A percentile compares a stretch with the other conserved stretches of the same genome.
phyloP scores from a whole-genome alignment of 257 asterid species.

The Eucommia ulmoides region DNA sequence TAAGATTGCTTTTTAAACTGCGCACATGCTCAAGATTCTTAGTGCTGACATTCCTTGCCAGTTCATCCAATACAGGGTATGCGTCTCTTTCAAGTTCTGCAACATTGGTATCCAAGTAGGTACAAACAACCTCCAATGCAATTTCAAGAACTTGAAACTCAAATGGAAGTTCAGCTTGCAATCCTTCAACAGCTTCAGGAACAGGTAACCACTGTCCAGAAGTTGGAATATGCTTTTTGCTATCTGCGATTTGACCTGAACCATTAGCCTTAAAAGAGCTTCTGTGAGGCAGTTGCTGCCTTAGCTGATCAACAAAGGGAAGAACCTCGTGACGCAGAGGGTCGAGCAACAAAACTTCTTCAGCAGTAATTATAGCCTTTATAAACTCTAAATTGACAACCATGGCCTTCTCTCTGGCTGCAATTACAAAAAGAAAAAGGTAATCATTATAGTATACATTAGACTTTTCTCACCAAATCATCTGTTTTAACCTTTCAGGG shows the following conservation, averaged over 20 bases:
- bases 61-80: conserved; percentile 89
- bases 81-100: conserved; percentile 91
- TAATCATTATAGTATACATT: no score
- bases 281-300: conserved; percentile 59
- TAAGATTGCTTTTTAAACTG: conserved; percentile 86
- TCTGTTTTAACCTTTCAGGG: no score
- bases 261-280: conserved; percentile 19
- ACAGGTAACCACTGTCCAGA: conserved; percentile 46
- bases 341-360: conserved; percentile 86
- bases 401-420: conserved; percentile 99
- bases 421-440: no score
- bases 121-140: conserved; percentile 89
- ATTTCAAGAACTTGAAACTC: conserved; percentile 98
- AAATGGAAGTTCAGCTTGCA: conserved; percentile 89
- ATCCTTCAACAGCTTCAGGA: conserved; percentile 62
- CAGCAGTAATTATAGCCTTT: conserved; percentile 91
- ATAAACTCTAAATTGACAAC: conserved; percentile 87
- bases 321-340: conserved; percentile 94
- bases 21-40: conserved; percentile 91
- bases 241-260: conserved; percentile 27
- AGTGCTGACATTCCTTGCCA: conserved; percentile 88
- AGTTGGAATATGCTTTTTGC: conserved; percentile 37
- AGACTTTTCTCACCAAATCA: no score
- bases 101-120: conserved; percentile 64
- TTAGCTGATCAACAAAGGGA: conserved; percentile 95